These are phyloP conservation scores for Podospora bellae-mahoneyi DNA, from an alignment of 495 filamentous ascomycete genomes.

Conservation along the genomic window DNA sequence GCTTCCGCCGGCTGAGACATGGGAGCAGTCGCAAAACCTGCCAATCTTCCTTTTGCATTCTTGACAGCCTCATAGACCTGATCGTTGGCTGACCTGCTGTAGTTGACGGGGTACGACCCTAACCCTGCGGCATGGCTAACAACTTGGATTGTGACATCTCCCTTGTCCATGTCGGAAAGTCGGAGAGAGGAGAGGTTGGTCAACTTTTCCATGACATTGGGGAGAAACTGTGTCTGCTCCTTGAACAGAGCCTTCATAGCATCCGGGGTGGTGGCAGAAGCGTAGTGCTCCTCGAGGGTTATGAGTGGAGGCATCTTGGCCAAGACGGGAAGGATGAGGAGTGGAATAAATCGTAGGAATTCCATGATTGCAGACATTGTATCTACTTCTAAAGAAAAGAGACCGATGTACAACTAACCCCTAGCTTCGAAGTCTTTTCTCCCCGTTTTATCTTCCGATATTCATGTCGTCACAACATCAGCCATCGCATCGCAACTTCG, in stretches of 20 bases:
- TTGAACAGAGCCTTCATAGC: constrained; percentile 18
- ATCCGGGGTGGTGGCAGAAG: constrained; percentile 37
- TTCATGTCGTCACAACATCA: background rate
- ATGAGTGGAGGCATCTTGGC: constrained; percentile 40
- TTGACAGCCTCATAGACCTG: constrained; percentile 48
- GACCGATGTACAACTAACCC: background rate
- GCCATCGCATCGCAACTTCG: background rate
- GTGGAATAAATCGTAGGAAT: background rate
- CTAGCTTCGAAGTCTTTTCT: background rate
- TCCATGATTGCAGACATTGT: background rate
- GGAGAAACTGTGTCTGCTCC: constrained; percentile 34
- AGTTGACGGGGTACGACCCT: constrained; percentile 33
- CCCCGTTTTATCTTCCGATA: background rate
- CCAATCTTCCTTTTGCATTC: constrained; percentile 28
- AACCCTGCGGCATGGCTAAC: constrained; percentile 51
- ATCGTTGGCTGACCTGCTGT: constrained; percentile 46
- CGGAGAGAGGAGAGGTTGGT: constrained; percentile 41
- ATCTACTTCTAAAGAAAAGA: too few species aligned
- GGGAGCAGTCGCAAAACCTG: constrained; percentile 54
- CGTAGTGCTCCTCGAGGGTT: constrained; percentile 61
- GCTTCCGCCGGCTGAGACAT: constrained; percentile 46
- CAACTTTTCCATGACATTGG: constrained; percentile 33
- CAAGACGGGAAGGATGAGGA: background rate
- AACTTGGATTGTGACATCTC: constrained; percentile 53
- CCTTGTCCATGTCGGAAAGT: constrained; percentile 50